These are phyloP conservation scores for Dichotomocladium elegans DNA, from an alignment of 371 early-diverging fungal species.

Conservation along the genomic window DNA sequence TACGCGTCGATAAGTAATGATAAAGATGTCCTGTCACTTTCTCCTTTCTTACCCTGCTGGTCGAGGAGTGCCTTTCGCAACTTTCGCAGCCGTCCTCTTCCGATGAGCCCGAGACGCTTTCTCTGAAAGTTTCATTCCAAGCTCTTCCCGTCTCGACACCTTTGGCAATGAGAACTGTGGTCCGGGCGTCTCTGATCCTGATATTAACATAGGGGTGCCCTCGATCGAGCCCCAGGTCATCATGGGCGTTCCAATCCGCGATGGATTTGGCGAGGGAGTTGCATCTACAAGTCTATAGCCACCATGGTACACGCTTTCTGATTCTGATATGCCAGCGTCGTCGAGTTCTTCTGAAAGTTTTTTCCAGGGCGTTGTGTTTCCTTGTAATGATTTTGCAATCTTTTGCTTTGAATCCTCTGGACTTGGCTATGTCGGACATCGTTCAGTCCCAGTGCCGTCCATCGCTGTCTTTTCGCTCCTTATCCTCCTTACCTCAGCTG, in stretches of 20 bases:
- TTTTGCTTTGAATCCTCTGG: too few relatives aligned
- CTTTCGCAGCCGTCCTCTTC: slow-evolving; percentile 24
- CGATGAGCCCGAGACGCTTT: slow-evolving; percentile 59
- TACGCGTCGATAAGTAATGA: too few relatives aligned
- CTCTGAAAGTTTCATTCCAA: slow-evolving; percentile 64
- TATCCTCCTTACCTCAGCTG: background rate
- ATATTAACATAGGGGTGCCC: slow-evolving; percentile 59
- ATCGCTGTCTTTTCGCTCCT: background rate
- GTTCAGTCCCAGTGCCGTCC: too few relatives aligned
- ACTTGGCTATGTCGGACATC: too few relatives aligned
- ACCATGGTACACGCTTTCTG: slow-evolving; percentile 7
- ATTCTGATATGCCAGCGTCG: background rate
- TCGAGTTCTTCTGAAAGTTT: background rate
- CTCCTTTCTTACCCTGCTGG: too few relatives aligned
- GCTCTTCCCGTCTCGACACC: slow-evolving; percentile 59
- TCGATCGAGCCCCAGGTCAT: slow-evolving; percentile 86
- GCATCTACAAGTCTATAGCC: slow-evolving; percentile 66
- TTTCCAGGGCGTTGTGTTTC: slow-evolving; percentile 5
- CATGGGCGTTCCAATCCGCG: slow-evolving; percentile 44
- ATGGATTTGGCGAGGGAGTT: slow-evolving; percentile 65
- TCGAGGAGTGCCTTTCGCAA: slow-evolving; percentile 27
- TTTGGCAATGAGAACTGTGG: slow-evolving; percentile 62
- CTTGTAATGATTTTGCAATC: background rate
- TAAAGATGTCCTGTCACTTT: too few relatives aligned
- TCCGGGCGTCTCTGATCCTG: slow-evolving; percentile 43